Evolutionary conservation across 306 rosid species (phyloP).

Genomic region (Nissolia schottii): DNA sequence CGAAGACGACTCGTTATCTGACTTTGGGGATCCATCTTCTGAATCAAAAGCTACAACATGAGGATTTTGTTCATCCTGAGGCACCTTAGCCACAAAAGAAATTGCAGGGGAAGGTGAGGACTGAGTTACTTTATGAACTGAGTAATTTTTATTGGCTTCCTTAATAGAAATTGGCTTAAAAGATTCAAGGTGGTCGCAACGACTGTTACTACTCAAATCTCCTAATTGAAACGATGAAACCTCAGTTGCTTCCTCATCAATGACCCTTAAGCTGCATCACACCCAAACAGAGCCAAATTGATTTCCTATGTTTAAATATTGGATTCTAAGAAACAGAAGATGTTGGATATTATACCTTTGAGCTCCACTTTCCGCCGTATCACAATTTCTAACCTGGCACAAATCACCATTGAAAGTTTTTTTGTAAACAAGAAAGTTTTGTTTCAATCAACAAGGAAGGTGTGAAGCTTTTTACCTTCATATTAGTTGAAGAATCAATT

Average conservation of each 20-base stretch:
- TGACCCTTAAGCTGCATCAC: constrained; percentile 32
- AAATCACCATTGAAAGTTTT: background rate
- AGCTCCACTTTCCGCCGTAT: constrained; percentile 6
- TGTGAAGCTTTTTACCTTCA: constrained; percentile 14
- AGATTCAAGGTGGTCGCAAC: constrained; percentile 15
- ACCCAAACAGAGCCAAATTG: background rate
- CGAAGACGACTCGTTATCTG: constrained; percentile 33
- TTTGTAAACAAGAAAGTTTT: background rate
- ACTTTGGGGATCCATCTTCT: constrained; percentile 37
- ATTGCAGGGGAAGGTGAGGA: constrained; percentile 57
- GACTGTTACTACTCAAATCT: constrained; percentile 33
- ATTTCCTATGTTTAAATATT: background rate
- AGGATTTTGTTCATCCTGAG: constrained; percentile 49
- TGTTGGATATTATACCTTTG: constrained; percentile 18
- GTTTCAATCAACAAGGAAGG: constrained; percentile 1
- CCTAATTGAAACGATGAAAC: constrained; percentile 25
- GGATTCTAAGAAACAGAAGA: background rate
- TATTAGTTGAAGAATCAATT: constrained; percentile 13
- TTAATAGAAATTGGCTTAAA: constrained; percentile 9
- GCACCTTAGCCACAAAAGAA: constrained; percentile 38
- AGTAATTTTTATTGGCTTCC: constrained; percentile 22
- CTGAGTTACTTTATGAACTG: constrained; percentile 43
- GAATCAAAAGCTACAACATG: constrained; percentile 46
- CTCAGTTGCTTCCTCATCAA: constrained; percentile 21
- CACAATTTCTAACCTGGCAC: constrained; percentile 22